Evolutionary conservation across 2,329 filamentous ascomycete species (phyloP), one percentile per base, ranked within the genome.

Genomic region (Tolypocladium cylindrosporum): DNA sequence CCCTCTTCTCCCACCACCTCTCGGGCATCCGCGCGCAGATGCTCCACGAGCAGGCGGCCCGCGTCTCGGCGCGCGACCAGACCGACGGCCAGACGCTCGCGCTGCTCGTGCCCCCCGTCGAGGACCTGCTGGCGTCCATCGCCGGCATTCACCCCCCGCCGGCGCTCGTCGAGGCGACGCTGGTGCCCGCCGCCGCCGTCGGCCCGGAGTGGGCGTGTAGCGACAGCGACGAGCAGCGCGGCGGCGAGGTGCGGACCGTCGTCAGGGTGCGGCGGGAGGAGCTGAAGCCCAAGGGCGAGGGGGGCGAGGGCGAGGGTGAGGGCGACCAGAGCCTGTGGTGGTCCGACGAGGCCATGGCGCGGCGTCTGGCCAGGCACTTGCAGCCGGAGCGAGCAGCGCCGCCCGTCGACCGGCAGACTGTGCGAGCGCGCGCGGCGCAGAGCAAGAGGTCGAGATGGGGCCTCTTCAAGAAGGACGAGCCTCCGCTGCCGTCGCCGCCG

Each of bases 281-380:
- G 36, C 31, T 16, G 31, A 51, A 51, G 48, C 31, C 36, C 48
- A 31, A 51, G 48, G 19, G 36, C 48, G 48, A 21, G 16, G 31
- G 48, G 4, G 48, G 63, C 27, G 24, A 27, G 24, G 24, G 24
- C 24, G 24, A 27, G 24, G 24, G 24, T 27, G 24, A 27, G 24
- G 24, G 24, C 24, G 21, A 57, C 9, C 50, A 57, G 7, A 51
- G 61, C 3, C 71, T 75, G 58, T 82, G 79, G 78, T 82, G 77
- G 74, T 62, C 61, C 1, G 77, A 82, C 53, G 77, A 77, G 58
- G 67, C 64, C 2, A 73, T 78, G 72, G 78, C 79, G 0, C 61
- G 60, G 9, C 74, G 79, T 0, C 64, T 82, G 13, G 78, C 78
- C 13, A 67, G 62, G 4, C 72, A 75, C 55, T 64, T 82, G 3